These are phyloP conservation scores for Hordeum vulgare DNA, from an alignment of 176 grass and related monocot species.

Conservation along the genomic window MorexV3_pseudomolecules_assembly NC_058519.1:614842233-614842732, in stretches of 20 bases:
- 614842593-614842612: not conserved
- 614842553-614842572: not conserved
- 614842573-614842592: not conserved
- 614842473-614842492: not conserved
- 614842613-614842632: not conserved
- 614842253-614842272: conserved; percentile 6
- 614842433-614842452: conserved; percentile 9
- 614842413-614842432: not conserved
- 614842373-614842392: not conserved
- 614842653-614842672: not conserved
- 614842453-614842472: not conserved
- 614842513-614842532: not conserved
- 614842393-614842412: not conserved
- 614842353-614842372: not conserved
- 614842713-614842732: not conserved
- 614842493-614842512: not conserved
- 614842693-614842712: not conserved
- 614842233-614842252: conserved; percentile 65
- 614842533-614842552: not conserved
- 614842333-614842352: not conserved
- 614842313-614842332: not conserved
- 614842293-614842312: not conserved
- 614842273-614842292: conserved; percentile 11
- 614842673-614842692: not conserved
- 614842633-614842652: not conserved